phyloP scores from a whole-genome alignment of 345 rosid species.

The Euphorbia pulcherrima region DNA sequence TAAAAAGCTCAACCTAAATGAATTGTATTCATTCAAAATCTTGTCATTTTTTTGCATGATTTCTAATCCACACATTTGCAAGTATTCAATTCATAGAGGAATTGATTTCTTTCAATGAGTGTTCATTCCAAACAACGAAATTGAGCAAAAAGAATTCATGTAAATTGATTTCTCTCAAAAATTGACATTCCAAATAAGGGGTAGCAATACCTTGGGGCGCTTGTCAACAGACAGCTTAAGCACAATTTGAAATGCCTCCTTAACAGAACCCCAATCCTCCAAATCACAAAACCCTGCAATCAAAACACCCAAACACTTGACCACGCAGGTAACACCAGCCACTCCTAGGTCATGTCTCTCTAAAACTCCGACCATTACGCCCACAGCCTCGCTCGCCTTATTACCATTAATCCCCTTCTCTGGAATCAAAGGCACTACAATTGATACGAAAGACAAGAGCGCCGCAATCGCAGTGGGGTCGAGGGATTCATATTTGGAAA shows the following conservation, averaged over 20 bases:
- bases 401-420: conserved; percentile 37
- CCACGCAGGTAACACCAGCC: conserved; percentile 62
- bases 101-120: too few relatives aligned
- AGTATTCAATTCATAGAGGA: too few relatives aligned
- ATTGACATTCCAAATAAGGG: too few relatives aligned
- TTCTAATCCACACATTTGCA: too few relatives aligned
- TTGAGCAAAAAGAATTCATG: too few relatives aligned
- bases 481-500: conserved; percentile 26
- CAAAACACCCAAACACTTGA: conserved; percentile 75
- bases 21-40: too few relatives aligned
- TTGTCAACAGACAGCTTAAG: conserved; percentile 63
- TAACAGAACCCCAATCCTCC: conserved; percentile 63
- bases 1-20: too few relatives aligned
- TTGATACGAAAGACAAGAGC: conserved; percentile 58
- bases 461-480: conserved; percentile 63
- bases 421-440: conserved; percentile 53
- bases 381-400: conserved; percentile 67
- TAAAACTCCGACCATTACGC: conserved; percentile 45
- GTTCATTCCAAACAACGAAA: too few relatives aligned
- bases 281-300: conserved; percentile 52
- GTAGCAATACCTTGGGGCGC: conserved; percentile 88
- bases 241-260: conserved; percentile 51
- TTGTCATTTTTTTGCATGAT: too few relatives aligned
- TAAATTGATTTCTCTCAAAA: too few relatives aligned
- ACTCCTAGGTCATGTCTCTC: conserved; percentile 48